phyloP scores from a whole-genome alignment of 495 filamentous ascomycete genomes.

The Penicillium nucicola region DNA sequence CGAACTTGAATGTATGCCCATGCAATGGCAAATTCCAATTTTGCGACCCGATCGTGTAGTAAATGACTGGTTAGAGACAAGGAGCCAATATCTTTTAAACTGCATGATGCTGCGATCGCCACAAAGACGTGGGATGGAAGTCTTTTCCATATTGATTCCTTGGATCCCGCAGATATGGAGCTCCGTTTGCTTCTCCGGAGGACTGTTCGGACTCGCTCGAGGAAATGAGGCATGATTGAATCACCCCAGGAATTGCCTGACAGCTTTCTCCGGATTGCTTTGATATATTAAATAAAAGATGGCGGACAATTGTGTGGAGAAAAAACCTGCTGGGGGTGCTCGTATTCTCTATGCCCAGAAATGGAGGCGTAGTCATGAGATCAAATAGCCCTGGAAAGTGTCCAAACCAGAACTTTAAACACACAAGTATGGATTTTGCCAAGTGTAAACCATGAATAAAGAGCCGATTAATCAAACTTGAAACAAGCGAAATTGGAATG shows the following conservation, averaged over 20 bases:
- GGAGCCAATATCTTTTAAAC: slow-evolving; percentile 19
- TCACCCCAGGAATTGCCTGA: neutral
- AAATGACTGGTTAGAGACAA: slow-evolving; percentile 22
- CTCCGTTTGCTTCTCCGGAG: slow-evolving; percentile 10
- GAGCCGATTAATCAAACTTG: neutral
- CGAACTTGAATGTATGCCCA: slow-evolving; percentile 21
- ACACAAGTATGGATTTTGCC: neutral
- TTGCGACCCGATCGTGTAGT: slow-evolving; percentile 17
- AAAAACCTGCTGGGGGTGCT: too few species aligned
- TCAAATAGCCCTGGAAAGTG: neutral
- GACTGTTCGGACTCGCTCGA: slow-evolving; percentile 16
- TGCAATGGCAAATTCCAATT: slow-evolving; percentile 21
- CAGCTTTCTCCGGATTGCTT: neutral
- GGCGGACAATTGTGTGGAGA: too few species aligned
- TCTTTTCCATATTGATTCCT: slow-evolving; percentile 16
- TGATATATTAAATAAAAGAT: too few species aligned
- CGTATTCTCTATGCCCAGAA: neutral
- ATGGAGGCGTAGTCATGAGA: neutral
- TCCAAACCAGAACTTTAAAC: neutral
- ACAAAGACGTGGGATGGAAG: slow-evolving; percentile 24
- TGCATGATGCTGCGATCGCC: slow-evolving; percentile 16
- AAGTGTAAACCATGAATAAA: neutral
- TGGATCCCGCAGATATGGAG: neutral
- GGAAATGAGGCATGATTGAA: slow-evolving; percentile 13
- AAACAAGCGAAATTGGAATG: slow-evolving; percentile 1